Evolutionary conservation across 208 protist genomes (phyloP).

Genomic region (Trypanosoma lewisi): DNA sequence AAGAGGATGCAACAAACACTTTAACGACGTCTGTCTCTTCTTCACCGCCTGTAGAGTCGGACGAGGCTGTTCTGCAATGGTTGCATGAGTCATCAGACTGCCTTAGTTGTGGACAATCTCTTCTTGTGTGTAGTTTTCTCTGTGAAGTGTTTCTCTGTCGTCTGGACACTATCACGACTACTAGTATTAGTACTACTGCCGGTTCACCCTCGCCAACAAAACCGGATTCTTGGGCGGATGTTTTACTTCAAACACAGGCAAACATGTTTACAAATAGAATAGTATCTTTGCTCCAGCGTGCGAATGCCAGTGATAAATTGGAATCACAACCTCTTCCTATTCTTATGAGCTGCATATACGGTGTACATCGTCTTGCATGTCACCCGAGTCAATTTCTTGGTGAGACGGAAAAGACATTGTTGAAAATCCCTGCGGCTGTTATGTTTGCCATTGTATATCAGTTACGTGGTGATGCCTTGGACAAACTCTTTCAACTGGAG

Average conservation of each 20-base stretch:
- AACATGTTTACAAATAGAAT: constrained; percentile 16
- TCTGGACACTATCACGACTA: background rate
- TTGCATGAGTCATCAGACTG: constrained; percentile 30
- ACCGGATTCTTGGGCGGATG: background rate
- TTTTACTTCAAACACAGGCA: background rate
- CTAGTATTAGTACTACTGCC: background rate
- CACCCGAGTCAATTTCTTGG: constrained; percentile 17
- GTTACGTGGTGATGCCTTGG: constrained; percentile 24
- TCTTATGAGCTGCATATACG: constrained; percentile 62
- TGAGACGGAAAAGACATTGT: constrained; percentile 8
- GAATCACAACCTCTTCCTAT: constrained; percentile 63
- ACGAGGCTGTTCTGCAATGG: constrained; percentile 58
- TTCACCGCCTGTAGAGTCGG: constrained; percentile 16
- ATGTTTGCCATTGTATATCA: constrained; percentile 61
- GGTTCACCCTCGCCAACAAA: background rate
- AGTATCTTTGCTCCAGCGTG: constrained; percentile 15
- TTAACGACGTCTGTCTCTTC: background rate
- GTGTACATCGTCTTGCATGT: constrained; percentile 34
- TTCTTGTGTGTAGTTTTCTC: constrained; percentile 70
- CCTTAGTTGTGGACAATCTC: constrained; percentile 72
- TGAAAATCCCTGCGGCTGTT: constrained; percentile 40
- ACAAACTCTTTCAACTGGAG: constrained; percentile 28
- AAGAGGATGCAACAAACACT: background rate
- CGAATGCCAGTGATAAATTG: constrained; percentile 50
- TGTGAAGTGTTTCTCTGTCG: constrained; percentile 53